Evolutionary conservation across 1,284 basidiomycete genomes (phyloP), one percentile per base, ranked within the genome.

Genomic region (Sphagnurus paluster): DNA sequence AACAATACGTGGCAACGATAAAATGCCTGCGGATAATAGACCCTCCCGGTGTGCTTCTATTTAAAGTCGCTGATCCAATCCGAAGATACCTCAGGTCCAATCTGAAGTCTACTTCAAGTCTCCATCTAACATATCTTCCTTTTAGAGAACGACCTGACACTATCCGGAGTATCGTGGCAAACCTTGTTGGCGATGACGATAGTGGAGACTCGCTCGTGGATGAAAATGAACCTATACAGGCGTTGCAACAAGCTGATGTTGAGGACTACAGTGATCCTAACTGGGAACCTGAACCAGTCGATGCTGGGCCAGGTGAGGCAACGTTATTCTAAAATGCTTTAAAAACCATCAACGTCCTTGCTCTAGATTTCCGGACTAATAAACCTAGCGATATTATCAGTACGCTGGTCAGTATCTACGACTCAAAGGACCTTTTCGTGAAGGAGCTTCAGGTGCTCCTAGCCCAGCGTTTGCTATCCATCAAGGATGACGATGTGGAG

Each of bases 1-100:
- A 83, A 1, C 88, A 93, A 75, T 99, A 99, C 65, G 91, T 98
- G n/a, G 85, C 88, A 2, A 94, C 93, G 1, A 98, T 99, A 59
- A 87, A 89, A 53, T 93, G 91, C 58, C 69, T 99, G 11, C 84
- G 95, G 1, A 82, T 95, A 36, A 73, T 99, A 21, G 96, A 99
- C 63, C 91, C 94, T 1, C 87, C 87, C 0, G 95, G 95, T 0
- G 94, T 98, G 0, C 73, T 99, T 2, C 72, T 99, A 3, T 92
- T 88, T 71, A 90, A 93, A 58, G 90, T 96, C 0, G 92, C 93
- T 0, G 88, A 93, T 61, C 93, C 93, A 0, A 93, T 97, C 33
- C 77, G 93, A 34, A 75, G 81, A 24, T 96, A 97, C 65, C 78
- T 97, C 10, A 76, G 92, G 90, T 87, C 46, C 33, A 64, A 29